Evolutionary conservation across 441 rosid species (phyloP).

Genomic region (Aquilaria agallochum): DNA sequence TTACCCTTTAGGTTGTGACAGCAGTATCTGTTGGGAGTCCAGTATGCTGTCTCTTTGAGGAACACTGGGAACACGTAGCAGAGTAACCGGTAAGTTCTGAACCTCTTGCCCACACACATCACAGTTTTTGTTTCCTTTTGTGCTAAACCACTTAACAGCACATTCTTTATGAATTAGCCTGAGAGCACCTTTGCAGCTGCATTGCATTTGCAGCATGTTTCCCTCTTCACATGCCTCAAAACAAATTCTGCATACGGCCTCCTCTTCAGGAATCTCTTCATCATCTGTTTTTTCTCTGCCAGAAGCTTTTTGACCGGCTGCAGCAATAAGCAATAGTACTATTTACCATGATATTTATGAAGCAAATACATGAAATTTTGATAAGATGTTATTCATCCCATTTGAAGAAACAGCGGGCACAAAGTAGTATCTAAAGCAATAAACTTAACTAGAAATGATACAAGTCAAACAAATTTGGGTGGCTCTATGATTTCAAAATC

Average conservation of each 20-base stretch:
- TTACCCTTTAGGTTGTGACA: too few relatives aligned
- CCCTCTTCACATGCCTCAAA: slow-evolving; percentile 76
- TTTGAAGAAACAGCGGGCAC: too few relatives aligned
- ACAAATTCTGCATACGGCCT: slow-evolving; percentile 90
- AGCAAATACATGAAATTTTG: too few relatives aligned
- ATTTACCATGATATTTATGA: too few relatives aligned
- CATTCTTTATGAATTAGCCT: slow-evolving; percentile 82
- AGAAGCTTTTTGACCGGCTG: too few relatives aligned
- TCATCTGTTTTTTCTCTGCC: slow-evolving; percentile 20
- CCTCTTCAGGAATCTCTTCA: slow-evolving; percentile 95
- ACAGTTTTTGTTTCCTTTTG: slow-evolving; percentile 81
- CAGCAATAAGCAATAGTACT: too few relatives aligned
- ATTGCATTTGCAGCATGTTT: slow-evolving; percentile 90
- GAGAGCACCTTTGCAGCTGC: slow-evolving; percentile 94
- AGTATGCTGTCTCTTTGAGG: slow-evolving; percentile 28
- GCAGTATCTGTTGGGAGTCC: too few relatives aligned
- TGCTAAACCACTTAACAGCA: slow-evolving; percentile 86
- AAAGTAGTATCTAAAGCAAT: too few relatives aligned
- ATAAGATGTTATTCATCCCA: too few relatives aligned
- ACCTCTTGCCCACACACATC: slow-evolving; percentile 91
- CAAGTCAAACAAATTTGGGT: too few relatives aligned
- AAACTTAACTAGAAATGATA: too few relatives aligned
- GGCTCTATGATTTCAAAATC: too few relatives aligned
- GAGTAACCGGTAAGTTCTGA: slow-evolving; percentile 77
- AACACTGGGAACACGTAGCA: slow-evolving; percentile 54